Conservation (phyloP, 1,284 basidiomycete genomes). For the Anthracocystis walkeri region DNA sequence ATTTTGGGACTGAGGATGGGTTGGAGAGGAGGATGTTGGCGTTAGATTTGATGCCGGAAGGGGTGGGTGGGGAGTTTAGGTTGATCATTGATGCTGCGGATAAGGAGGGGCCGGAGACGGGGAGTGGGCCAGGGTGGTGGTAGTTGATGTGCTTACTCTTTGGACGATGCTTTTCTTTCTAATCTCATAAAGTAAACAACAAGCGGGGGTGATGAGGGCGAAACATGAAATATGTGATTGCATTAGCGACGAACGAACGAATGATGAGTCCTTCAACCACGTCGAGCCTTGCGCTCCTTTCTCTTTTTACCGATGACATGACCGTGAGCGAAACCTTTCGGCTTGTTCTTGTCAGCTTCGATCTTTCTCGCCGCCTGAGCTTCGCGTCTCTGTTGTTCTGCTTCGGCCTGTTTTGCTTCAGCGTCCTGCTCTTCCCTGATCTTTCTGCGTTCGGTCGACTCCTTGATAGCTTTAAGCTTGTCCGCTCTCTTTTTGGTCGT, state of each 20-base stretch:
- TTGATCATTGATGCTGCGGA: constrained; percentile 50
- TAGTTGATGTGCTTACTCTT: constrained; percentile 6
- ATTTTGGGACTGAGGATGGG: constrained; percentile 40
- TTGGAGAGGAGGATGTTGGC: constrained; percentile 39
- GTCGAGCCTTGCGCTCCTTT: constrained; percentile 52
- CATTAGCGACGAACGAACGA: not conserved
- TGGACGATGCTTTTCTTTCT: not conserved
- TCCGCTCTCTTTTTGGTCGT: constrained; percentile 62
- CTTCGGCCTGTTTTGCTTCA: constrained; percentile 3
- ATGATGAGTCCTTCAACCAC: constrained; percentile 8
- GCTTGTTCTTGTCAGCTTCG: constrained; percentile 38
- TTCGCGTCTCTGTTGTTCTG: constrained; percentile 20
- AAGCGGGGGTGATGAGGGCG: not conserved
- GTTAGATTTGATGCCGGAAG: constrained; percentile 35
- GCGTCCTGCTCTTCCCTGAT: constrained; percentile 25
- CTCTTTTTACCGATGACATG: constrained; percentile 66
- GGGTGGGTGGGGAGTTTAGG: constrained; percentile 41
- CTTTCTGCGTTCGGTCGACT: constrained; percentile 38
- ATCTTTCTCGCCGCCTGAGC: constrained; percentile 39
- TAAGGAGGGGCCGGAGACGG: constrained; percentile 45
- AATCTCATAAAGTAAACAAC: not conserved
- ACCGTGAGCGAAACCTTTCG: constrained; percentile 46
- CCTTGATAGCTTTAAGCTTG: constrained; percentile 51
- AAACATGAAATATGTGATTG: constrained; percentile 4
- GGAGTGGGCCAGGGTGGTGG: constrained; percentile 52